Evolutionary conservation across 2,329 filamentous ascomycete species (phyloP).

Genomic region (Aspergillus oerlinghausenensis): DNA sequence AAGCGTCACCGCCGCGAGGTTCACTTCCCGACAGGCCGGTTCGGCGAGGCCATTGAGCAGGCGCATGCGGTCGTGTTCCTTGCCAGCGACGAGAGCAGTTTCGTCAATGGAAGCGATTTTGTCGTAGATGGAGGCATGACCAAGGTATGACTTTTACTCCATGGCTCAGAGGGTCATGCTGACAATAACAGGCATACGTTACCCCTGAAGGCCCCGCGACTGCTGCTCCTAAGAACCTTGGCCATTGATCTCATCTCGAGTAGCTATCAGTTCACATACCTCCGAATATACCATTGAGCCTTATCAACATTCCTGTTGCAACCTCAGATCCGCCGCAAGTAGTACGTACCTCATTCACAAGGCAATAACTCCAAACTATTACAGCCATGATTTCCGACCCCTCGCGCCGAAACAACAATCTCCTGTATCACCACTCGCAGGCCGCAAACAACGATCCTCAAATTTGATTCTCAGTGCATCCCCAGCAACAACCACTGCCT

Average conservation of each 20-base stretch:
- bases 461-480: too few species aligned
- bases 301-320: neutral
- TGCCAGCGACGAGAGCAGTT: conserved; percentile 82
- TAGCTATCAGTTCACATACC: neutral
- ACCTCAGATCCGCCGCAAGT: neutral
- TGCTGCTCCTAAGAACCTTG: conserved; percentile 50
- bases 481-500: neutral
- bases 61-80: conserved; percentile 84
- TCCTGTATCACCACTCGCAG: neutral
- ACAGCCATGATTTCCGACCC: neutral
- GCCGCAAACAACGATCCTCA: neutral
- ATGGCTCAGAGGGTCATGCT: neutral
- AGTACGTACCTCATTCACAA: neutral
- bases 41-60: conserved; percentile 91
- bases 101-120: conserved; percentile 88
- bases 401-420: neutral
- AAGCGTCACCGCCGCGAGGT: conserved; percentile 81
- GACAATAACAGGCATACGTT: conserved; percentile 59
- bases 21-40: conserved; percentile 82
- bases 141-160: conserved; percentile 47
- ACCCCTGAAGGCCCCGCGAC: conserved; percentile 57
- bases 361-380: neutral
- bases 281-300: neutral
- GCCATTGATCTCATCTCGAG: conserved; percentile 7
- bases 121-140: conserved; percentile 95